These are phyloP conservation scores for Astrephomene gubernaculifera DNA, from an alignment of 139 green algal species.

Conservation along the genomic window DNA sequence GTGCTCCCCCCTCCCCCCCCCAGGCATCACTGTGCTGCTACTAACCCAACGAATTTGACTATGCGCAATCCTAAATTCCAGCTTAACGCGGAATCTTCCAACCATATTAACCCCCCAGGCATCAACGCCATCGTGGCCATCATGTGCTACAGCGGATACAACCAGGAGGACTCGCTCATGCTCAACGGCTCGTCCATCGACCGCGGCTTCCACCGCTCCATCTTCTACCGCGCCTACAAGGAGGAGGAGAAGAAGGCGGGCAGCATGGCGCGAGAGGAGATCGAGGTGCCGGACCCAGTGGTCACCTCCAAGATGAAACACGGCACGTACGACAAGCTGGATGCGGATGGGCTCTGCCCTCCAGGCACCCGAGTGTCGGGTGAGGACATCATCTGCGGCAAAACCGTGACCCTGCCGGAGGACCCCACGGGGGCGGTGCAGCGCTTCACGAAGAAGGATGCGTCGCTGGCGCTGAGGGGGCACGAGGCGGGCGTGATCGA, in stretches of 20 bases:
- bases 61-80: too few species aligned
- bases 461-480: constrained; percentile 71
- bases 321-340: constrained; percentile 98
- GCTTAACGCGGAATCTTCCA: too few species aligned
- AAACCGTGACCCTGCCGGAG: constrained; percentile 65
- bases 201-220: constrained; percentile 96
- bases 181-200: constrained; percentile 98
- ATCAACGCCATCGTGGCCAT: constrained; percentile 98
- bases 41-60: too few species aligned
- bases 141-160: constrained; percentile 97
- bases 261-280: constrained; percentile 82
- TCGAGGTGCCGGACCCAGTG: constrained; percentile 88
- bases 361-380: constrained; percentile 87
- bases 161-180: constrained; percentile 99
- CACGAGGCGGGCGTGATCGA: constrained; percentile 86
- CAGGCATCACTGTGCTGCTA: too few species aligned
- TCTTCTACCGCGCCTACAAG: constrained; percentile 95
- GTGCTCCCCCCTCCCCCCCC: too few species aligned
- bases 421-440: constrained; percentile 71
- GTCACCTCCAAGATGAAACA: constrained; percentile 78
- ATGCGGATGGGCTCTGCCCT: constrained; percentile 94
- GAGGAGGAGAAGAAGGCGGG: constrained; percentile 92
- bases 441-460: constrained; percentile 81
- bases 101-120: constrained; percentile 64
- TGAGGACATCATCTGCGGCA: constrained; percentile 85